Base-by-base conservation (phyloP, 352 stramenopile genomes). In the Phytophthora ramorum region DNA sequence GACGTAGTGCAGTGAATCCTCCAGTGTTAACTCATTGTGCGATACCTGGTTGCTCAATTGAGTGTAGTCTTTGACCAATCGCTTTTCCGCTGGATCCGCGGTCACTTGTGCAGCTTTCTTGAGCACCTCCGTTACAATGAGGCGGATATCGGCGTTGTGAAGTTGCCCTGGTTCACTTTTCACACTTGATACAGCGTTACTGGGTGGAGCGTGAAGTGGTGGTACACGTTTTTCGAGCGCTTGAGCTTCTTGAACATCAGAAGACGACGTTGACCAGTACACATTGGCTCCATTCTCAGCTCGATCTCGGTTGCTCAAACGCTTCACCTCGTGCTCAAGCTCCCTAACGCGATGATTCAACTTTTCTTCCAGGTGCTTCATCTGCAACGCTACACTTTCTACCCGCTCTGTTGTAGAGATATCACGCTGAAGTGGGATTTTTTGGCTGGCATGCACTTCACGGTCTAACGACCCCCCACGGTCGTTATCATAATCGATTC, bases 21-120 rank as follows among this genome's bases (percentile, higher is more conserved):
- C 51, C 22, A 64, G 55, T 24, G 38, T 46, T 19, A 38, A 55
- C 28, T 69, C 40, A 7, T 59, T 69, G n/a, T 43, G 7, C 19
- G 16, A 4, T 4, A 69, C 54, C 17, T 64, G 46, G 19, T 61
- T 20, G 17, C 44, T 63, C 13, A 57, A 47, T 14, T 24, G 28
- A 17, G 34, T 62, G 24, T 67, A 67, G 17, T 62, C 44, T 38
- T 56, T 38, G 7, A 20, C 14, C 35, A 68, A 46, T 2, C 59
- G 45, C 30, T 68, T 56, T n/a, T 51, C 20, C 12, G 17, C 14
- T 8, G 32, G 47, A 26, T 65, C 47, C 5, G 32, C 14, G n/a
- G 46, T 45, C 26, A 52, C 30, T 46, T 19, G 26, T 14, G 14
- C 41, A 28, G 28, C 22, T 28, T 51, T 38, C 41, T 17, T 49